Conservation (phyloP, 2,329 filamentous ascomycete genomes). For the Colletotrichum zoysiae region DNA sequence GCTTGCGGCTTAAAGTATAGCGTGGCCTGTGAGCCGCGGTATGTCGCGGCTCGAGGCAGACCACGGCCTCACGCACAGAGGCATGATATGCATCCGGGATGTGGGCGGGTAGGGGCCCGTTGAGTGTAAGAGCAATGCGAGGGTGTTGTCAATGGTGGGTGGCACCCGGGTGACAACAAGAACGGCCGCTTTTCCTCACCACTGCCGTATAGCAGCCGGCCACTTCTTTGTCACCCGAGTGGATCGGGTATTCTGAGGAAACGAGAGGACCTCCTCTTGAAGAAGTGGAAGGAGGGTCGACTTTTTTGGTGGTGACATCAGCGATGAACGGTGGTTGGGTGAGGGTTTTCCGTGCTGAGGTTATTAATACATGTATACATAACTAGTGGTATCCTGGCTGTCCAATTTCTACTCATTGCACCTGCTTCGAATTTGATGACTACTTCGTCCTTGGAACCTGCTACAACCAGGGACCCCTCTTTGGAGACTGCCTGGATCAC, state of each 20-base stretch:
- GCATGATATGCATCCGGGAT: constrained; percentile 22
- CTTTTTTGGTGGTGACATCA: background rate
- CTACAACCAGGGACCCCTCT: no score
- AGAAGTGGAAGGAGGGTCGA: constrained; percentile 3
- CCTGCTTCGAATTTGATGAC: background rate
- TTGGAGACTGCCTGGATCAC: background rate
- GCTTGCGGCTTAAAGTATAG: constrained; percentile 11
- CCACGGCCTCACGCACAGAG: constrained; percentile 23
- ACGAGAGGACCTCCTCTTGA: constrained; percentile 1
- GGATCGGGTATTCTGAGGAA: constrained; percentile 21
- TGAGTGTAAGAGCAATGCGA: constrained; percentile 25
- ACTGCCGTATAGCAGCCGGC: no score
- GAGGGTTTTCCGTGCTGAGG: constrained; percentile 3
- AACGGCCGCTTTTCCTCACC: no score
- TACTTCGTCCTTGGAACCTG: background rate
- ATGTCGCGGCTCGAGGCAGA: constrained; percentile 22
- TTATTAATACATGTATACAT: background rate
- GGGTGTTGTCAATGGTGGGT: background rate
- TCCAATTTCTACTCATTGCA: background rate
- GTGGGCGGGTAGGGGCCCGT: constrained; percentile 22
- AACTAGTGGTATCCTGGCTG: background rate
- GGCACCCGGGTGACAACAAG: no score
- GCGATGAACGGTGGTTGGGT: background rate
- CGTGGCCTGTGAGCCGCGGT: background rate
- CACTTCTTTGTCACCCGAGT: no score